phyloP scores from a whole-genome alignment of 352 stramenopile genomes.

The Thraustochytrium sp. region DNA sequence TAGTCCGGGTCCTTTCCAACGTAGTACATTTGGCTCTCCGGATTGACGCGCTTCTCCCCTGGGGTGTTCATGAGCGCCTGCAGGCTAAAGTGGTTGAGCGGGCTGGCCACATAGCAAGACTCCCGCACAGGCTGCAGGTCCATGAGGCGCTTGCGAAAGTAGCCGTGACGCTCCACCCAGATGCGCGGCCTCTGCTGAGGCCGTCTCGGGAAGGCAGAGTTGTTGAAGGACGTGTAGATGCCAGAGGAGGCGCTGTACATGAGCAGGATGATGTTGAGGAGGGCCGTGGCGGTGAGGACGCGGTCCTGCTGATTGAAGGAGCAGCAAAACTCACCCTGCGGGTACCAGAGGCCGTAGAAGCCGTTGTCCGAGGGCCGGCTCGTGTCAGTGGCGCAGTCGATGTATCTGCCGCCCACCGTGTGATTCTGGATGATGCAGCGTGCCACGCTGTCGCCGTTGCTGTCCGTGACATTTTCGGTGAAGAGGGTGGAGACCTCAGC shows the following conservation, averaged over 20 bases:
- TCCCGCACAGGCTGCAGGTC: background rate
- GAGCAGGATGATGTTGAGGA: background rate
- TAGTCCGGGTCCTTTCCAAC: no score
- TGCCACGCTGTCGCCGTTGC: background rate
- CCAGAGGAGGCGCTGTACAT: background rate
- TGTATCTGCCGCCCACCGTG: background rate
- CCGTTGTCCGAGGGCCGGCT: background rate
- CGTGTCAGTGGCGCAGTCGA: background rate
- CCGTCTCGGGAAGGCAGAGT: conserved; percentile 23
- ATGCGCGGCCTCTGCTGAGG: conserved; percentile 12
- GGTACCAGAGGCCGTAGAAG: background rate
- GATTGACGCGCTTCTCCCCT: no score
- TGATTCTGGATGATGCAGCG: background rate
- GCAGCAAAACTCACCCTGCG: background rate
- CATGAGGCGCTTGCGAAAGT: background rate
- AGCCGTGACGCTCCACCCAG: background rate
- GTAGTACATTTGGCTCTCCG: no score
- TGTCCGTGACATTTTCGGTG: background rate
- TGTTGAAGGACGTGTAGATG: background rate
- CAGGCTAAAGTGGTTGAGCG: background rate
- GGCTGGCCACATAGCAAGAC: conserved; percentile 21
- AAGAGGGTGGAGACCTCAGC: background rate
- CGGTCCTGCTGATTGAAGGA: conserved; percentile 8
- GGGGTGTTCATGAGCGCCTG: background rate
- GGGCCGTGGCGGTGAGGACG: background rate